These are phyloP conservation scores for Salix viminalis DNA, from an alignment of 345 rosid species.

Conservation along the genomic window DNA sequence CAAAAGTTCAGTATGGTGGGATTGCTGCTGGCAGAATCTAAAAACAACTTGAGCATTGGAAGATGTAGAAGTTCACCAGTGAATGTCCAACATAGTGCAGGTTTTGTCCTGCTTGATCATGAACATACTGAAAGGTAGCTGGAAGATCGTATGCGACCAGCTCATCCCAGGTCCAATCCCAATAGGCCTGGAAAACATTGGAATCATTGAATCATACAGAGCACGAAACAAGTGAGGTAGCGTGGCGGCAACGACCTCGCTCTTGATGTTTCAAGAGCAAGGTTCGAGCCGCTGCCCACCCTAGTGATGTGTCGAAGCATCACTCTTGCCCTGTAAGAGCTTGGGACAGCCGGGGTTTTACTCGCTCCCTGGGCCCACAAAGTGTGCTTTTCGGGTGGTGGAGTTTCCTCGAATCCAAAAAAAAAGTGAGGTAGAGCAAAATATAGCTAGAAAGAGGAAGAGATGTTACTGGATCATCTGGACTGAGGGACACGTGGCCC, in stretches of 20 bases:
- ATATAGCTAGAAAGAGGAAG: background rate
- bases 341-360: too few species aligned
- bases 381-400: too few species aligned
- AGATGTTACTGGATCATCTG: conserved; percentile 5
- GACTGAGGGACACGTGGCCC: conserved; percentile 31
- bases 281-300: too few species aligned
- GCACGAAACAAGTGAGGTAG: background rate
- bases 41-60: background rate
- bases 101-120: conserved; percentile 35
- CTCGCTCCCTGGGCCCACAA: too few species aligned
- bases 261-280: too few species aligned
- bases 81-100: conserved; percentile 53
- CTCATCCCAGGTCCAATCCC: conserved; percentile 66
- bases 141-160: conserved; percentile 50
- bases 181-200: conserved; percentile 31
- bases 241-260: too few species aligned
- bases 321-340: too few species aligned
- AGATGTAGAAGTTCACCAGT: conserved; percentile 23
- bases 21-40: background rate
- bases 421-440: background rate
- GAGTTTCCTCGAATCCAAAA: too few species aligned
- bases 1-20: background rate
- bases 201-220: background rate
- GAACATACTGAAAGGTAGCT: conserved; percentile 37
- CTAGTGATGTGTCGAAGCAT: too few species aligned